Conservation (phyloP, 2,329 filamentous ascomycete genomes). For the Madurella mycetomatis region DNA sequence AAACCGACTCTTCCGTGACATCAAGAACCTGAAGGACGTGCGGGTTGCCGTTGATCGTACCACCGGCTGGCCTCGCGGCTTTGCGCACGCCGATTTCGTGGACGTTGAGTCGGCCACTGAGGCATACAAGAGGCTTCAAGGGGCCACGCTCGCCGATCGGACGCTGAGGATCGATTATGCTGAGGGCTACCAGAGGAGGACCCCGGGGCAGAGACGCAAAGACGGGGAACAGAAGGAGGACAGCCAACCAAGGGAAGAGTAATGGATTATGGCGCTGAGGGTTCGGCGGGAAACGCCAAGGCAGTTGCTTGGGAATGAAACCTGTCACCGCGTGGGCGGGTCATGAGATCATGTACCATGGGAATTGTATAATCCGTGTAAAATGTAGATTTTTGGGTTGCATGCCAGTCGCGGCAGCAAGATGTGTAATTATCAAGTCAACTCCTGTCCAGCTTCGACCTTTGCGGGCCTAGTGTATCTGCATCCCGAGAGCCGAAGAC, state of each 20-base stretch:
- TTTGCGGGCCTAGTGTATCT: too few species aligned
- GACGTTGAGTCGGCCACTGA: slow-evolving; percentile 60
- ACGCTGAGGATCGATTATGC: slow-evolving; percentile 63
- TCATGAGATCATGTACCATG: background rate
- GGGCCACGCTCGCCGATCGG: slow-evolving; percentile 61
- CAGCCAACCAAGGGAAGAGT: background rate
- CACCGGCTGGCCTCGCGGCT: slow-evolving; percentile 77
- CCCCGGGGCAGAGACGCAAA: background rate
- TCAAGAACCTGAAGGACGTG: slow-evolving; percentile 68
- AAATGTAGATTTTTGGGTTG: background rate
- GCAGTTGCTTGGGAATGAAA: too few species aligned
- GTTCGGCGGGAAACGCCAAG: too few species aligned
- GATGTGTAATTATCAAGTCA: too few species aligned
- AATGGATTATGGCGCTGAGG: background rate
- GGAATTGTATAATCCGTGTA: background rate
- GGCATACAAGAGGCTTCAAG: slow-evolving; percentile 53
- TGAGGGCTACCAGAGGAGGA: slow-evolving; percentile 13
- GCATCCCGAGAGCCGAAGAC: background rate
- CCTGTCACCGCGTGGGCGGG: too few species aligned
- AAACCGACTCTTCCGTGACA: slow-evolving; percentile 67
- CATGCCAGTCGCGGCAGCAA: background rate
- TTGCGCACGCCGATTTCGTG: slow-evolving; percentile 77
- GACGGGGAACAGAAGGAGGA: background rate
- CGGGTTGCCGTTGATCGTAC: slow-evolving; percentile 77
- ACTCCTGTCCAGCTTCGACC: too few species aligned